These are phyloP conservation scores for Gossypium trilobum DNA, from an alignment of 441 rosid genomes.

Conservation along the genomic window DNA sequence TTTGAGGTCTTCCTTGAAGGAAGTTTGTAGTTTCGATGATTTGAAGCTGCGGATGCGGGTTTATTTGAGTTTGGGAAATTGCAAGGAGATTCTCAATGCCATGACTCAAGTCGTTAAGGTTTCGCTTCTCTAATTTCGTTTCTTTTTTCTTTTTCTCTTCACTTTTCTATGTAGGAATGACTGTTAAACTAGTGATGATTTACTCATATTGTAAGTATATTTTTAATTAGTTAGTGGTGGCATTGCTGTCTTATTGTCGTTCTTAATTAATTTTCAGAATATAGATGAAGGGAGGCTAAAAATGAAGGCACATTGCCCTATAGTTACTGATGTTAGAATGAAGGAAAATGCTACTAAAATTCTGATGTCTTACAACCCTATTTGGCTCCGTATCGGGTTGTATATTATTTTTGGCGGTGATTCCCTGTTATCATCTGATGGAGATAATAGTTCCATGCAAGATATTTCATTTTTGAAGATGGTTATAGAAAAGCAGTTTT, in stretches of 20 bases:
- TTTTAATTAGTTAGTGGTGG: neutral
- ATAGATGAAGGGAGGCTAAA: slow-evolving; percentile 84
- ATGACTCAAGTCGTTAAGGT: slow-evolving; percentile 73
- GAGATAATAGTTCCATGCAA: slow-evolving; percentile 37
- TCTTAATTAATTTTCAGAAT: slow-evolving; percentile 37
- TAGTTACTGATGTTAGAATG: slow-evolving; percentile 81
- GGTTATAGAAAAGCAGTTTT: slow-evolving; percentile 69
- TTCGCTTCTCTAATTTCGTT: neutral
- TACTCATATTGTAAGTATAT: neutral
- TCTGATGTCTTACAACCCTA: slow-evolving; percentile 60
- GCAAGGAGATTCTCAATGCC: slow-evolving; percentile 58
- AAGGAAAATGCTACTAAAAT: slow-evolving; percentile 59
- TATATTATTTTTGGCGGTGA: slow-evolving; percentile 75
- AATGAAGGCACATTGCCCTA: slow-evolving; percentile 78
- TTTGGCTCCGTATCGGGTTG: slow-evolving; percentile 80
- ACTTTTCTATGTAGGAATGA: neutral
- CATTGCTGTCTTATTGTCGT: slow-evolving; percentile 9
- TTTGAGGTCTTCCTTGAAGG: slow-evolving; percentile 50
- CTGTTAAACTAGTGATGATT: neutral
- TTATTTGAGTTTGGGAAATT: slow-evolving; percentile 50
- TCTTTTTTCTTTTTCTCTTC: neutral
- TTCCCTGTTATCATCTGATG: slow-evolving; percentile 44
- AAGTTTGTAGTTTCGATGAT: slow-evolving; percentile 82
- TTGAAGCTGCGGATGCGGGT: slow-evolving; percentile 56
- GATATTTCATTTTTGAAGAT: slow-evolving; percentile 63